phyloP scores from a whole-genome alignment of 257 asterid species.

The Solanum ahanhuiri region DNA sequence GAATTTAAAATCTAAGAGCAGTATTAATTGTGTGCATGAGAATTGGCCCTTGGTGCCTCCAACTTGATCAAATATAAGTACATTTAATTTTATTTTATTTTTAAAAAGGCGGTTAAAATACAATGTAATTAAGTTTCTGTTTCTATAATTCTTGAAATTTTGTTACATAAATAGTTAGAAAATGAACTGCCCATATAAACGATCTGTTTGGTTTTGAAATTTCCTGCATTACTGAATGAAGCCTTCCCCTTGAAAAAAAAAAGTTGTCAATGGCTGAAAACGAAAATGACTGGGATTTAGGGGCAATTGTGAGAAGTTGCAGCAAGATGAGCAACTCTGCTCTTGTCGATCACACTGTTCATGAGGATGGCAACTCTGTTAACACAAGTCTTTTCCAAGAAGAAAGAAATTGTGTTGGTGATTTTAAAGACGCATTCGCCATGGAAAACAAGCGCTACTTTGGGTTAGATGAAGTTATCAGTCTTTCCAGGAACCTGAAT shows the following conservation, averaged over 20 bases:
- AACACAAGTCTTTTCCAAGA: neutral
- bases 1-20: too few relatives aligned
- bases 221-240: neutral
- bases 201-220: neutral
- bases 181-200: neutral
- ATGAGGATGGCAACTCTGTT: too few relatives aligned
- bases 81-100: too few relatives aligned
- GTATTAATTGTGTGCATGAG: neutral
- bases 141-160: neutral
- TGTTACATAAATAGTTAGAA: neutral
- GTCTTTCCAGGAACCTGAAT: neutral
- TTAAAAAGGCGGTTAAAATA: neutral
- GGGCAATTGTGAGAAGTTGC: conserved; percentile 3
- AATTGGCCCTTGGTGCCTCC: neutral
- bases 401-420: neutral
- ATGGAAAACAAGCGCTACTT: neutral
- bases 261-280: neutral
- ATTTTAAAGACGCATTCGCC: neutral
- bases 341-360: neutral
- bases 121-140: neutral
- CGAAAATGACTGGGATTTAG: conserved; percentile 2
- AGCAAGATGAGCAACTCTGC: neutral
- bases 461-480: neutral
- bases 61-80: neutral
- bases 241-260: neutral